These are phyloP conservation scores for Euphorbia celastroides DNA, from an alignment of 441 rosid species.

Conservation along the genomic window DNA sequence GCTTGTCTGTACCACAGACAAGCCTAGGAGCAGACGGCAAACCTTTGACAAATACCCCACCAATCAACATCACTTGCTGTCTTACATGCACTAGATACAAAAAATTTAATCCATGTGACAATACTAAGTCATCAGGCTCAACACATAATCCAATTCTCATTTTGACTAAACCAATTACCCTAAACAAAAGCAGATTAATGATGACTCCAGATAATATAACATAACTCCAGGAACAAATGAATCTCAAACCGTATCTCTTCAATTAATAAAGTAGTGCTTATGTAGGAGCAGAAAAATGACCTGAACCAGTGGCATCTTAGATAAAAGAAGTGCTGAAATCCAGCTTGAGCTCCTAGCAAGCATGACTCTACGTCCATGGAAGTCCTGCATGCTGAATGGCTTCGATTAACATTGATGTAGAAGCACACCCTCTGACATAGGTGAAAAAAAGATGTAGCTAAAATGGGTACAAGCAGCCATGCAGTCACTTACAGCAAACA, in stretches of 20 bases:
- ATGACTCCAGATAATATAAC: not conserved
- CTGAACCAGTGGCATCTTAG: not conserved
- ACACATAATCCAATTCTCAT: not conserved
- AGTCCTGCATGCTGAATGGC: not conserved
- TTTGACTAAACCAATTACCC: slow-evolving; percentile 4
- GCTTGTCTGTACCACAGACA: no score
- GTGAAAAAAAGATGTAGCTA: not conserved
- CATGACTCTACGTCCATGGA: not conserved
- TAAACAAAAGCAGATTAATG: not conserved
- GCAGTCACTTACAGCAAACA: not conserved
- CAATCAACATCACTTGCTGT: slow-evolving; percentile 3
- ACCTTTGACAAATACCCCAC: not conserved
- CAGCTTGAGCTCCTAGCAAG: not conserved
- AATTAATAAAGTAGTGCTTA: not conserved
- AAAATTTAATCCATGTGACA: not conserved
- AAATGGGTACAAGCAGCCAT: not conserved
- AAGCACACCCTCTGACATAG: not conserved
- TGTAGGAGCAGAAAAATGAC: not conserved
- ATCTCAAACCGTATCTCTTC: not conserved
- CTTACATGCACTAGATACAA: not conserved
- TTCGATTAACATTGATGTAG: not conserved
- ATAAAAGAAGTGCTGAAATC: not conserved
- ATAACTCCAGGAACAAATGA: not conserved
- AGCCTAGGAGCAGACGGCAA: no score
- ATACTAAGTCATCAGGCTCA: not conserved